Evolutionary conservation across 2,329 filamentous ascomycete species (phyloP).

Genomic region (Trichoderma sp.): DNA sequence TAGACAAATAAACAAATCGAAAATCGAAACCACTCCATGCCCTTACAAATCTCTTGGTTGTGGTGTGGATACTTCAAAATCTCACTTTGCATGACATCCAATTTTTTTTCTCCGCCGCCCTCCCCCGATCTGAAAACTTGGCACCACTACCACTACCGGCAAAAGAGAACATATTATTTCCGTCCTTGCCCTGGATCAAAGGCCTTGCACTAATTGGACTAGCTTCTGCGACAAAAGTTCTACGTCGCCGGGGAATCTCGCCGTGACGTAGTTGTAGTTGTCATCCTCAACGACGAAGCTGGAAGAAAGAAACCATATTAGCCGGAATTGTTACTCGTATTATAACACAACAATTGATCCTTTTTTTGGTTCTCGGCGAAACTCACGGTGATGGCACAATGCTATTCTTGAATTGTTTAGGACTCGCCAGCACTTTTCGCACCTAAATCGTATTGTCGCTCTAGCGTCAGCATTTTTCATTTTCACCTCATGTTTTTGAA

Average conservation of each 20-base stretch:
- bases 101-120: not conserved
- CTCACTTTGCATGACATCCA: not conserved
- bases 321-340: not conserved
- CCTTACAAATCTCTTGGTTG: conserved; percentile 1
- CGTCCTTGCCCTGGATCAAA: not conserved
- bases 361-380: not conserved
- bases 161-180: not conserved
- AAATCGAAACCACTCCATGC: not conserved
- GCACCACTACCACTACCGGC: not conserved
- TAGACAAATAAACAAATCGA: not conserved
- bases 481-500: not conserved
- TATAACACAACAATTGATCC: not conserved
- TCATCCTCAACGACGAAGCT: conserved; percentile 50
- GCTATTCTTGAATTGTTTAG: conserved; percentile 45
- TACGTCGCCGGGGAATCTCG: conserved; percentile 44
- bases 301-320: not conserved
- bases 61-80: conserved; percentile 9
- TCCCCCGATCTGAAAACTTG: not conserved
- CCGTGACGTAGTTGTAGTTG: conserved; percentile 49
- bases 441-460: conserved; percentile 33
- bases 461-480: not conserved
- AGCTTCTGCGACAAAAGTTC: conserved; percentile 27
- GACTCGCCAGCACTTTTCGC: conserved; percentile 41
- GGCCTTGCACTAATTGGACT: conserved; percentile 16
- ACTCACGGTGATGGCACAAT: conserved; percentile 43